A percentile compares a stretch with the other conserved stretches of the same genome.
These are phyloP conservation scores for Boechera divaricarpa DNA, from an alignment of 345 rosid genomes.

Conservation along the genomic window DNA sequence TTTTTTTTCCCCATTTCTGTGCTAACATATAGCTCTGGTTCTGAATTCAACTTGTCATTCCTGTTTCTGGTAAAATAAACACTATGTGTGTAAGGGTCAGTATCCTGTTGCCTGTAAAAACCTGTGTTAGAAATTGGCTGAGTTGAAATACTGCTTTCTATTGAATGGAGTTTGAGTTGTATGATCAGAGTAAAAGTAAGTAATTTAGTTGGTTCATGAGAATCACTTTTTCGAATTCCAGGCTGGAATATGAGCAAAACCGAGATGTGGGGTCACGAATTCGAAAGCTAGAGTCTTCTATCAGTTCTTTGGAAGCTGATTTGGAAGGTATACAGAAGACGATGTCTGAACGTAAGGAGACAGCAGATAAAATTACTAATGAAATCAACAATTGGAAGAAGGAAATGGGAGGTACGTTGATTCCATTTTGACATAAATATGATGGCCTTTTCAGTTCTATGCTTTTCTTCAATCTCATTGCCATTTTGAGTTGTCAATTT, in stretches of 20 bases:
- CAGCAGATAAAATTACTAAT: slow-evolving; percentile 60
- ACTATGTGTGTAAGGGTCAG: slow-evolving; percentile 20
- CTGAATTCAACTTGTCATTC: slow-evolving; percentile 24
- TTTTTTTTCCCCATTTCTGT: slow-evolving; percentile 16
- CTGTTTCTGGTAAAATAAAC: slow-evolving; percentile 9
- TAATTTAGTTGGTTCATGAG: slow-evolving; percentile 13
- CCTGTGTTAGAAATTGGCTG: slow-evolving; percentile 27
- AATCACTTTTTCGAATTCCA: slow-evolving; percentile 40
- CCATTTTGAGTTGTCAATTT: slow-evolving; percentile 30
- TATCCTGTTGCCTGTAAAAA: slow-evolving; percentile 19
- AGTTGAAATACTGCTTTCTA: slow-evolving; percentile 23
- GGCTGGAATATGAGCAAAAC: slow-evolving; percentile 94
- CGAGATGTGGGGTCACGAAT: slow-evolving; percentile 88
- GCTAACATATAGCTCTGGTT: slow-evolving; percentile 21
- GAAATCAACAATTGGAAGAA: slow-evolving; percentile 79
- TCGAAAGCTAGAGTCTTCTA: slow-evolving; percentile 78
- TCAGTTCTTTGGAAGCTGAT: slow-evolving; percentile 67
- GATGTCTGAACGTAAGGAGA: slow-evolving; percentile 69
- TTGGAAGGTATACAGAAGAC: slow-evolving; percentile 60
- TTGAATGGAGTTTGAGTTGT: slow-evolving; percentile 30
- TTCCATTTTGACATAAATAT: slow-evolving; percentile 20
- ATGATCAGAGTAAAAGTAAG: background rate
- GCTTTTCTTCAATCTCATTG: slow-evolving; percentile 18
- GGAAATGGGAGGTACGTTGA: slow-evolving; percentile 70
- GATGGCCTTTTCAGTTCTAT: slow-evolving; percentile 18